phyloP scores from a whole-genome alignment of 2,329 filamentous ascomycete genomes.

The Pseudocercospora eumusae region DNA sequence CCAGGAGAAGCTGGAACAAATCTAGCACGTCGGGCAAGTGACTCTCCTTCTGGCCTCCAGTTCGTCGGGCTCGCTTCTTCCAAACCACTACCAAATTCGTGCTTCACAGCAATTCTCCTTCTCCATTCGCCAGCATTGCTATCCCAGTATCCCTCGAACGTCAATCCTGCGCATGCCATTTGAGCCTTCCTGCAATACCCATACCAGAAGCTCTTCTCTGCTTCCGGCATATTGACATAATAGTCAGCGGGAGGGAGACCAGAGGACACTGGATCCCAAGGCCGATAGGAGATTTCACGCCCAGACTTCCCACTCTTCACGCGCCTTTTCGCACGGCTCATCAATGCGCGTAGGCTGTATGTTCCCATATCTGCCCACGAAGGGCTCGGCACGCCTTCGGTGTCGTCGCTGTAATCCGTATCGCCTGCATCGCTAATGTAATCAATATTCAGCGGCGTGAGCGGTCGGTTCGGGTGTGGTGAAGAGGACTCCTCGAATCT shows the following conservation, averaged over 20 bases:
- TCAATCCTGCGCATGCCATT: neutral
- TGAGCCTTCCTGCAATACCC: neutral
- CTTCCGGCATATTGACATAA: neutral
- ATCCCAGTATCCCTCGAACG: conserved; percentile 1
- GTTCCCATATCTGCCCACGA: neutral
- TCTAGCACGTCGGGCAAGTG: neutral
- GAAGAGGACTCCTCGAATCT: conserved; percentile 1
- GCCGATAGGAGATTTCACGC: neutral
- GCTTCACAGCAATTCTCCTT: neutral
- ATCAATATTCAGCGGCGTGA: conserved; percentile 4
- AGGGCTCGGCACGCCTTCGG: neutral
- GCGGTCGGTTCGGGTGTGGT: neutral
- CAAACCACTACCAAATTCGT: neutral
- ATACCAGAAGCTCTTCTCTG: conserved; percentile 1
- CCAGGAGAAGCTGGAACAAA: neutral
- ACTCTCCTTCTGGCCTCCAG: neutral
- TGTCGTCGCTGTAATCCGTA: neutral
- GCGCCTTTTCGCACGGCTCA: neutral
- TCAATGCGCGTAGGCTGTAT: too few relatives aligned
- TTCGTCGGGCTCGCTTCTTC: neutral
- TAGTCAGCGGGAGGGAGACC: conserved; percentile 1
- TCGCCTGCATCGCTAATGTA: neutral
- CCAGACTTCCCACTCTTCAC: conserved; percentile 2
- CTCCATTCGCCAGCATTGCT: neutral
- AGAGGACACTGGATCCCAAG: conserved; percentile 1